Conservation (phyloP, 805 yeast species). For the Lachancea mirantina region DNA sequence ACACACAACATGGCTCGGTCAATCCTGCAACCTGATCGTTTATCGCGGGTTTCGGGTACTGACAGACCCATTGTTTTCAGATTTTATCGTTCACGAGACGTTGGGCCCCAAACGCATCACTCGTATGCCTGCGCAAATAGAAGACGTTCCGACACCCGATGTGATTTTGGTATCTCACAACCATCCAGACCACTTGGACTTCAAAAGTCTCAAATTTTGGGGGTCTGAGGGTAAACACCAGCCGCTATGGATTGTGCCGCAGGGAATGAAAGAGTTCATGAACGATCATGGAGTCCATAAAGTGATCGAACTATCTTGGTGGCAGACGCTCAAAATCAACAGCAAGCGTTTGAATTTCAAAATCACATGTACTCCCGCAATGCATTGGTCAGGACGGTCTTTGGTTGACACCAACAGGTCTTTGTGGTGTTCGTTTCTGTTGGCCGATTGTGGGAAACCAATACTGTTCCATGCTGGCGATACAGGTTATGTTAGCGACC, state of each 20-base stretch:
- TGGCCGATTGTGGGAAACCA: slow-evolving; percentile 60
- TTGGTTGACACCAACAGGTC: slow-evolving; percentile 74
- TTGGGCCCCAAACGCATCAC: slow-evolving; percentile 84
- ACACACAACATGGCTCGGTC: slow-evolving; percentile 83
- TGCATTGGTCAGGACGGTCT: slow-evolving; percentile 94
- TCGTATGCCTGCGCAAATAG: slow-evolving; percentile 61
- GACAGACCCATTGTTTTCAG: slow-evolving; percentile 78
- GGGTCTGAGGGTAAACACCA: slow-evolving; percentile 20
- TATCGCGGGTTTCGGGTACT: slow-evolving; percentile 64
- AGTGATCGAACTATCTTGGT: slow-evolving; percentile 82
- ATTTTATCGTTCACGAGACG: slow-evolving; percentile 51
- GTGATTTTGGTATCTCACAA: slow-evolving; percentile 82
- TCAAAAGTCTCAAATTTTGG: slow-evolving; percentile 42
- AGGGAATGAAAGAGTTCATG: slow-evolving; percentile 61
- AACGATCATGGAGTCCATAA: slow-evolving; percentile 52
- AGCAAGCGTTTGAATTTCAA: slow-evolving; percentile 43
- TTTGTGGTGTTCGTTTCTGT: slow-evolving; percentile 82
- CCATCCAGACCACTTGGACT: slow-evolving; percentile 91
- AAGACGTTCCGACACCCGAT: slow-evolving; percentile 60
- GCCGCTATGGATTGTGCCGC: slow-evolving; percentile 80
- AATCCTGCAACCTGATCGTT: slow-evolving; percentile 73
- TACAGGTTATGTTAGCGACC: slow-evolving; percentile 76
- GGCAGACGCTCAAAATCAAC: slow-evolving; percentile 51
- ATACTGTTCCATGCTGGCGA: slow-evolving; percentile 90
- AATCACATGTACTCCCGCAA: slow-evolving; percentile 83